Evolutionary conservation across 148 eudicot species (phyloP), one percentile per base, ranked within the genome.

Genomic region (Rhododendron vialii): DNA sequence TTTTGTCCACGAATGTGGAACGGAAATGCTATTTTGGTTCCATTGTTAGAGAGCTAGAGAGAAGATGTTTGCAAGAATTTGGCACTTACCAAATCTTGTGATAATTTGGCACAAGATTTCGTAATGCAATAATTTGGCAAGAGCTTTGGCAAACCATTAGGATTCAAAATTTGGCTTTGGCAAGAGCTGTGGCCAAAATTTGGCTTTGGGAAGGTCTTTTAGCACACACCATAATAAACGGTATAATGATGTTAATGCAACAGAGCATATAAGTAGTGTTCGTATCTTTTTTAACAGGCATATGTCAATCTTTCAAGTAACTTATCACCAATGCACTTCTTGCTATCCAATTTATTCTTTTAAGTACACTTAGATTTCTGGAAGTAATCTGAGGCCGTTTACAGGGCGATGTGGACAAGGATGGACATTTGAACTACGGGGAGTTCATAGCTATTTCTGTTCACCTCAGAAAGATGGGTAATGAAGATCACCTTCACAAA

Each of bases 391-490:
- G 67, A 24, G 35, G 24, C 36, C 59, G 38, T 71, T 71, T 71
- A 30, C 92, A 93, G 96, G 96, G 95, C 88, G 98, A 95, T 88
- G 91, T 93, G 30, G 96, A 93, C 83, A 92, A 94, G 24, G 93
- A 95, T 86, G 98, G 98, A 84, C 65, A 86, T 28, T 82, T 95
- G 88, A 92, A 92, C 86, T 95, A 92, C 69, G 94, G 91, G 43
- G 96, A 93, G 92, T 95, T 93, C 88, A 90, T 95, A 76, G 95
- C 96, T 65, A 91, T 93, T 41, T 91, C 98, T 13, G 92, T 95
- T 57, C 95, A 94, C 91, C 91, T 94, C 13, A 91, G 84, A 75
- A 95, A 92, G 85, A 93, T 95, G 95, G 98, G 92, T 28, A 95
- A 92, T 85, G 98, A 95, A 71, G 98, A 92, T 89, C 98, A 95